These are phyloP conservation scores for Exsudoporus frostii DNA, from an alignment of 768 basidiomycete genomes.

Conservation along the genomic window DNA sequence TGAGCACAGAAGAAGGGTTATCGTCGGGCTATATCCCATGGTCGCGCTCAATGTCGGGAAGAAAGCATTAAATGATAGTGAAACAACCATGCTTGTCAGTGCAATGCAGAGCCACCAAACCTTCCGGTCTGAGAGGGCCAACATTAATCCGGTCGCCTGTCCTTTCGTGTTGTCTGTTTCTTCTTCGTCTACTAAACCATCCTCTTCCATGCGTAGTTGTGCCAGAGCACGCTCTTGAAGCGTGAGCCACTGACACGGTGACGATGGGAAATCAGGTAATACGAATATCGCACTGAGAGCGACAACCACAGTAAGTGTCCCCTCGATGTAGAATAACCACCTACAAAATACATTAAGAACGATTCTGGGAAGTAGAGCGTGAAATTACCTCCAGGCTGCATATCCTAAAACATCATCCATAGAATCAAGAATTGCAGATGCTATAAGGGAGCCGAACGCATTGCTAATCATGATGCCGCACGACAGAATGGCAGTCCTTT, in stretches of 20 bases:
- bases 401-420: constrained; percentile 70
- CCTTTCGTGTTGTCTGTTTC: constrained; percentile 36
- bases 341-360: constrained; percentile 29
- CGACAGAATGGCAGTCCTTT: constrained; percentile 62
- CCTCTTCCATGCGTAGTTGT: constrained; percentile 59
- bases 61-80: constrained; percentile 74
- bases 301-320: constrained; percentile 49
- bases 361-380: not conserved
- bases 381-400: constrained; percentile 65
- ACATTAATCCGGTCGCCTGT: constrained; percentile 42
- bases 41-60: constrained; percentile 77
- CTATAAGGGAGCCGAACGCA: constrained; percentile 78
- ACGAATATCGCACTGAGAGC: constrained; percentile 56
- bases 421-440: constrained; percentile 66
- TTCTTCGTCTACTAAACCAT: constrained; percentile 52
- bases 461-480: constrained; percentile 77
- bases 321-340: constrained; percentile 75
- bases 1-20: constrained; percentile 71
- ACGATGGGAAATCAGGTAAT: constrained; percentile 72
- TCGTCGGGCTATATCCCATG: constrained; percentile 61
- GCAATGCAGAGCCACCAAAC: constrained; percentile 79
- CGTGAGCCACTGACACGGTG: constrained; percentile 57
- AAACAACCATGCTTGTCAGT: constrained; percentile 52
- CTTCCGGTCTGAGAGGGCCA: constrained; percentile 74
- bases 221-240: constrained; percentile 56